These are phyloP conservation scores for Canavalia ensiformis DNA, from an alignment of 306 rosid species.

Conservation along the genomic window DNA sequence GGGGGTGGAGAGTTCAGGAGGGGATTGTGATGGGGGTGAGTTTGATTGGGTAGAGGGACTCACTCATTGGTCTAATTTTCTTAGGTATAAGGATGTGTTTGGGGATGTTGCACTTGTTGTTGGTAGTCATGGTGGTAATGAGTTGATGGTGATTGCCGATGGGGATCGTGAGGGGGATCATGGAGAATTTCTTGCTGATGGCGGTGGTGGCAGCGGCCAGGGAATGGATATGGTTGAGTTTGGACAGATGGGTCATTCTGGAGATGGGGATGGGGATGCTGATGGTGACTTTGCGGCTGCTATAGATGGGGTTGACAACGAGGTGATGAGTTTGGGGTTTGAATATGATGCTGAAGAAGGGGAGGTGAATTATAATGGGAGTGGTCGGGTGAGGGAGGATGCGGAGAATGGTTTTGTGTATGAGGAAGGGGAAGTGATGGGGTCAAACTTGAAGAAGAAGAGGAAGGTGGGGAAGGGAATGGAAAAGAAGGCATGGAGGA, in stretches of 20 bases:
- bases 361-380: conserved; percentile 78
- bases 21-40: conserved; percentile 69
- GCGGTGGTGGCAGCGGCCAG: conserved; percentile 46
- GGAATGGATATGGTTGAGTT: conserved; percentile 81
- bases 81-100: conserved; percentile 92
- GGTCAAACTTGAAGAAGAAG: conserved; percentile 73
- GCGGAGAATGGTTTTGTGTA: conserved; percentile 76
- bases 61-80: conserved; percentile 90
- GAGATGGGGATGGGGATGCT: conserved; percentile 72
- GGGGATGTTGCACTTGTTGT: conserved; percentile 76
- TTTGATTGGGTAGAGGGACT: conserved; percentile 96
- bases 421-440: conserved; percentile 76
- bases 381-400: conserved; percentile 66
- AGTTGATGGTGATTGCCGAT: conserved; percentile 56
- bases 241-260: conserved; percentile 79
- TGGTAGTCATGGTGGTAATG: conserved; percentile 59
- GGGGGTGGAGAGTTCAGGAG: conserved; percentile 42
- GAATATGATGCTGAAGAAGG: conserved; percentile 84
- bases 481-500: conserved; percentile 81
- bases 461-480: conserved; percentile 66
- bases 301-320: conserved; percentile 88
- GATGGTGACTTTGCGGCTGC: conserved; percentile 66
- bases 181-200: conserved; percentile 63
- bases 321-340: conserved; percentile 82
- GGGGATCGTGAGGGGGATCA: conserved; percentile 48